Evolutionary conservation across 805 yeast species (phyloP), one percentile per base, ranked within the genome.

Genomic region (Candida ficus): DNA sequence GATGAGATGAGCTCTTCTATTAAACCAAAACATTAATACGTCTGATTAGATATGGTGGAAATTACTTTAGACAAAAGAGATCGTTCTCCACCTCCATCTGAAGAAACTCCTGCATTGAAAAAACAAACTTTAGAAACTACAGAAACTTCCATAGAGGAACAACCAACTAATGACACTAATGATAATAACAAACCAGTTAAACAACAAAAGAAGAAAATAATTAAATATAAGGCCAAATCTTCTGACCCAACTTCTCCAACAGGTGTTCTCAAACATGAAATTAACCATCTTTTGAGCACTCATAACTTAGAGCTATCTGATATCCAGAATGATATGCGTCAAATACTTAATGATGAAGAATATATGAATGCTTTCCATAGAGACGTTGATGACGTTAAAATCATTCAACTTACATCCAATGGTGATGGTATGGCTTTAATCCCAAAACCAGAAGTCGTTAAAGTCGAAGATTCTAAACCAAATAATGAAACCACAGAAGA

Each of bases 381-480:
- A 39, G 61, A 59, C 3, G 83, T 81, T 2, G 57, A 63, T 1
- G 65, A 78, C 42, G 88, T 87, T 16, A 62, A 72, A 44, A 69
- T 93, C 36, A 52, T 73, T 25, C 68, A 67, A 34, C 62, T 83
- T 13, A 68, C 87, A 10, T 82, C 96, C 2, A 85, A 79, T 46
- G 98, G 98, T 40, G 95, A 89, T 47, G 97, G 97, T 1, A 52
- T 91, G 18, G 95, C 85, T 0, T 44, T 88, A 5, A 70, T 84
- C 35, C 64, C 71, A 5, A 79, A 80, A 50, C 90, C 93, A 1
- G 73, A 68, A 14, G 6, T 8, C 23, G 23, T 7, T 7, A 21
- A 21, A 28, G 8, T 9, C 4, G 14, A 28, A 14, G 30, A 28
- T 28, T 12, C 8, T 3, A 26, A 17, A 9, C 17, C 31, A 29